Evolutionary conservation across 371 early-diverging fungal species (phyloP), one percentile per base, ranked within the genome.

Genomic region (Thermomucor indicae-seudaticae): DNA sequence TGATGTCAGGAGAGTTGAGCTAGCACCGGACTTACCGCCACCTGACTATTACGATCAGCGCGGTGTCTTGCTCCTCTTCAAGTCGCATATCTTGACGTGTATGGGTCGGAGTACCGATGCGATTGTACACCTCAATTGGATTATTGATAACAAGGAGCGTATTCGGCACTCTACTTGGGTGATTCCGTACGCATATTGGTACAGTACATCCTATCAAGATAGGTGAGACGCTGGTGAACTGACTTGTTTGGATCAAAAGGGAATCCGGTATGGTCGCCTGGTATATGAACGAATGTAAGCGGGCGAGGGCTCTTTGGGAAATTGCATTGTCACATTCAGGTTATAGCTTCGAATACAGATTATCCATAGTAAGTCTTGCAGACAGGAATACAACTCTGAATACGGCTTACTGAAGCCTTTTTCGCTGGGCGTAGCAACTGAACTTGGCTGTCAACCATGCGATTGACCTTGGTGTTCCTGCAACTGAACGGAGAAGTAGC

Each of bases 101-200:
- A 43, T 72, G 19, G 51, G 52, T 14, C 52, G 64, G 28, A 57
- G 43, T 29, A 53, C 53, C 7, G 77, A 76, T 22, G 65, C 68
- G 6, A 70, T 76, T 38, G 57, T 63, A 16, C 72, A 76, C 49
- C 42, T 81, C 30, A 76, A 73, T 39, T 84, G 84, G 84, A 75
- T 84, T 23, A 52, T 81, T 38, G 84, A 81, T 40, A 68, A 79
- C 43, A 60, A 67, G 28, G 60, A 68, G 12, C 72, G 67, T 41
- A 72, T 79, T 37, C 52, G 53, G 17, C 60, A 77, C 19, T 68
- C 80, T 16, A 77, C 70, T 31, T 84, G 81, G 80, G 57, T 80
- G 11, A 65, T 79, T 2, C 84, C 84, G 2, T 84, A 78, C 53
- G 72, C 84, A 19, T 80, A 72, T 53, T 84, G 82, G 75, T 65